phyloP scores from a whole-genome alignment of 2,329 filamentous ascomycete species.

The Botryotinia globosa region DNA sequence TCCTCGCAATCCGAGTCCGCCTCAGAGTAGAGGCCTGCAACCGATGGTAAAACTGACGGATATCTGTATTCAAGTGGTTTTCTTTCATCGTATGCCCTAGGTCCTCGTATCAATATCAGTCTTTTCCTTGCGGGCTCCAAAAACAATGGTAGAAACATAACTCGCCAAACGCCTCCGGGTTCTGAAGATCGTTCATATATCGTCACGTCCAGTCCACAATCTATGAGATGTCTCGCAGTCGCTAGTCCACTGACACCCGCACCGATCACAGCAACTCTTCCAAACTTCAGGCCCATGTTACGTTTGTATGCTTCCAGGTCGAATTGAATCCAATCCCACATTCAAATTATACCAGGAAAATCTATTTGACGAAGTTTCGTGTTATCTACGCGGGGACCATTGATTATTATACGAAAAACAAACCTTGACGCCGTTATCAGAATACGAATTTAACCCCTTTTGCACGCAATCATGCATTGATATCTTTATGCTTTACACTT shows the following conservation, averaged over 20 bases:
- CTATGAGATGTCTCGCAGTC: slow-evolving; percentile 47
- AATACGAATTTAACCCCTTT: background rate
- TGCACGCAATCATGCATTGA: background rate
- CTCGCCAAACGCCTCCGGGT: slow-evolving; percentile 54
- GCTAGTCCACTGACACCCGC: slow-evolving; percentile 52
- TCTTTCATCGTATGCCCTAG: slow-evolving; percentile 33
- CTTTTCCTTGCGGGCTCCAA: background rate
- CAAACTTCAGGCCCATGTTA: background rate
- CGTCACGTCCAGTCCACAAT: slow-evolving; percentile 47
- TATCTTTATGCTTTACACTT: background rate
- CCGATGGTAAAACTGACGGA: slow-evolving; percentile 29
- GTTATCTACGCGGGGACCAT: background rate
- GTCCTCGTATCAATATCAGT: background rate
- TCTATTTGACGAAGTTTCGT: background rate
- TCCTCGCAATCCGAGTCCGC: slow-evolving; percentile 11
- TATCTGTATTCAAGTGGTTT: slow-evolving; percentile 29
- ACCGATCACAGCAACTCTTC: slow-evolving; percentile 47
- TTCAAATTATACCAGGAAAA: background rate
- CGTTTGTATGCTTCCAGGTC: slow-evolving; percentile 6
- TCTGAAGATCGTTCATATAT: slow-evolving; percentile 53
- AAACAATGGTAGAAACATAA: background rate
- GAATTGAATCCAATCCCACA: slow-evolving; percentile 14
- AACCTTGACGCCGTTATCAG: background rate
- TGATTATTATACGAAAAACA: background rate
- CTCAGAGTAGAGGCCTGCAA: slow-evolving; percentile 24